Conservation (phyloP, 2,329 filamentous ascomycete species). For the Phialophora chinensis region DNA sequence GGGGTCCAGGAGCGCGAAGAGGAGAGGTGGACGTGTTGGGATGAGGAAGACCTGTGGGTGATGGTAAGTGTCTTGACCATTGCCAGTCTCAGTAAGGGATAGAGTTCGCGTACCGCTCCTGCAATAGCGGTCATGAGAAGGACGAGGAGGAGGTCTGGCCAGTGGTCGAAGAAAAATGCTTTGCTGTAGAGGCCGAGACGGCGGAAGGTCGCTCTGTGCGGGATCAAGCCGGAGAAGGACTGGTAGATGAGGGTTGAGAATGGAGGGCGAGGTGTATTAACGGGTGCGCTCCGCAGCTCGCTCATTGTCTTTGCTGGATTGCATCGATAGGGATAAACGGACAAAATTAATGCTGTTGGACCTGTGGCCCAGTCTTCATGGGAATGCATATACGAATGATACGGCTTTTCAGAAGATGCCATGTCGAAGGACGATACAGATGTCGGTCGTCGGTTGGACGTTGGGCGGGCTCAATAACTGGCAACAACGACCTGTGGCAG, state of each 20-base stretch:
- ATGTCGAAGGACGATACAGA: not conserved
- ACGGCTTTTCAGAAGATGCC: not conserved
- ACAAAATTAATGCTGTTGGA: not conserved
- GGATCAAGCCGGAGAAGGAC: not conserved
- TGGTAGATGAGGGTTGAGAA: not conserved
- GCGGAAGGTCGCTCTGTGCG: slow-evolving; percentile 14
- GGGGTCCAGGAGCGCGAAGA: slow-evolving; percentile 22
- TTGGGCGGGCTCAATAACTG: not conserved
- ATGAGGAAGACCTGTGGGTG: slow-evolving; percentile 22
- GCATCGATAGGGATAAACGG: not conserved
- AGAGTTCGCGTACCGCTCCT: slow-evolving; percentile 17
- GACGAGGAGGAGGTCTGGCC: slow-evolving; percentile 20
- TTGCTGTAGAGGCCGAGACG: slow-evolving; percentile 17
- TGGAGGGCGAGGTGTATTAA: not conserved
- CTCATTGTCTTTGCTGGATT: not conserved
- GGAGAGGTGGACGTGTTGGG: slow-evolving; percentile 19
- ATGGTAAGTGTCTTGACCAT: not conserved
- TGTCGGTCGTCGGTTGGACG: not conserved
- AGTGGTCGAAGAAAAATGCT: slow-evolving; percentile 25
- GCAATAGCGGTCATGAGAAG: slow-evolving; percentile 14
- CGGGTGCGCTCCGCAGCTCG: not conserved
- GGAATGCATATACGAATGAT: not conserved
- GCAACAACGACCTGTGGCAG: not conserved
- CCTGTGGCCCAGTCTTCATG: not conserved
- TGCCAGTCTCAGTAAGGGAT: not conserved